Base-by-base conservation (phyloP, 2,329 filamentous ascomycete species). In the Atkinsonella texensis region DNA sequence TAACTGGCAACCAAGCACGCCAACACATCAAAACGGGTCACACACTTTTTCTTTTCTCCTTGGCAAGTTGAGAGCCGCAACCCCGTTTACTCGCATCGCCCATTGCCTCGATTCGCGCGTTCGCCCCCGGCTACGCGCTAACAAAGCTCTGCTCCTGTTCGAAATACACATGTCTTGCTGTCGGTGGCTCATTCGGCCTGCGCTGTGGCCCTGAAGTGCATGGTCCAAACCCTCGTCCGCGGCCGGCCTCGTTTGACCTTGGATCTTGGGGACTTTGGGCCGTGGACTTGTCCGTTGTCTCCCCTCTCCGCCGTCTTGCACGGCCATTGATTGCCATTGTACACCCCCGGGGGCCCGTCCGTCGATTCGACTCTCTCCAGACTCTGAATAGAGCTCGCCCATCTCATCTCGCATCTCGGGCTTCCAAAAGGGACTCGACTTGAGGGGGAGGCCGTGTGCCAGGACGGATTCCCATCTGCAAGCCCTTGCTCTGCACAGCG, bases 21-120 rank as follows among this genome's bases (percentile, higher is more conserved):
- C 89, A 94, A 77, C 88, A 85, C 89, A 94, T 89, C 87, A 87
- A 74, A 72, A 81, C 80, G 78, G 79, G 79, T 80, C 79, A 78
- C 78, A 80, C 77, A 76, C 42, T 46, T 31, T 46, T 46, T 33
- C 28, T 39, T 18, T 45, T 42, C 31, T 6, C 28, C 31, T 17
- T 46, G 9, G 11, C 18, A 5, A 4, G 18, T 15, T 76, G 74
- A 81, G 78, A 81, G 80, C 80, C 80, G 79, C 79, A 83, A 83
- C 80, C 35, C 35, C 71, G 73, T 49, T 69, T 68, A 75, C 75
- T 72, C 79, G 77, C 76, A 74, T 79, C 78, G 59, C 62, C 59
- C 76, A 74, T 79, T 78, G 59, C 62, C 59, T 66, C 63, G 55
- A 65, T 66, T 65, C 62, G 59, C 60, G 60, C 57, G 54, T 64